These are phyloP conservation scores for Rhizopogon roseolus DNA, from an alignment of 768 basidiomycete species.

Conservation along the genomic window DNA sequence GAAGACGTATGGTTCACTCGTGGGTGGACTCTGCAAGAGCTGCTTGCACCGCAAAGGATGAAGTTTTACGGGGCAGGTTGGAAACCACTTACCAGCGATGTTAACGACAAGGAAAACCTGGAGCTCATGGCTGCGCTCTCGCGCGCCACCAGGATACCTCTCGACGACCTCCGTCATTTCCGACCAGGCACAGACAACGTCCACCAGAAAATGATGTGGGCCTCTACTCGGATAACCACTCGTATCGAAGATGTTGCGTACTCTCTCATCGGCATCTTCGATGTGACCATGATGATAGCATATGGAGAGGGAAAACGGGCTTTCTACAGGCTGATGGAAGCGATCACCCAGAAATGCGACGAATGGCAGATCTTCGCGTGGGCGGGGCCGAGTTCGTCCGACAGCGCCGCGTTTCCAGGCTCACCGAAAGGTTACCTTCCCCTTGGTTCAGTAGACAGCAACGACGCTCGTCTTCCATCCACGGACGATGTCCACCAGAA, in stretches of 20 bases:
- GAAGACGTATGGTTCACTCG: constrained; percentile 27
- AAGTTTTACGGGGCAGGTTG: constrained; percentile 26
- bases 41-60: constrained; percentile 24
- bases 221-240: constrained; percentile 28
- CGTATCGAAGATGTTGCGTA: constrained; percentile 22
- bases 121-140: constrained; percentile 19
- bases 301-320: constrained; percentile 28
- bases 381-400: constrained; percentile 20
- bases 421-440: constrained; percentile 25
- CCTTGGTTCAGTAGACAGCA: constrained; percentile 5
- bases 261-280: constrained; percentile 28
- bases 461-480: background rate
- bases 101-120: constrained; percentile 23
- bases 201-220: constrained; percentile 27
- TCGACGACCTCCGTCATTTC: constrained; percentile 18
- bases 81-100: constrained; percentile 17
- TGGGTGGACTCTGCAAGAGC: constrained; percentile 26
- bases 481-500: constrained; percentile 18
- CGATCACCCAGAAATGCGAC: constrained; percentile 20
- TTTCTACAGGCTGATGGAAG: constrained; percentile 24
- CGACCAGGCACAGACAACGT: constrained; percentile 20
- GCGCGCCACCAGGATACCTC: constrained; percentile 21
- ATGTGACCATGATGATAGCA: constrained; percentile 28
- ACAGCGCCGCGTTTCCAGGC: constrained; percentile 25
- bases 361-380: constrained; percentile 31